Evolutionary conservation across 1,284 basidiomycete species (phyloP), one percentile per base, ranked within the genome.

Genomic region (Ceratobasidium sp.): DNA sequence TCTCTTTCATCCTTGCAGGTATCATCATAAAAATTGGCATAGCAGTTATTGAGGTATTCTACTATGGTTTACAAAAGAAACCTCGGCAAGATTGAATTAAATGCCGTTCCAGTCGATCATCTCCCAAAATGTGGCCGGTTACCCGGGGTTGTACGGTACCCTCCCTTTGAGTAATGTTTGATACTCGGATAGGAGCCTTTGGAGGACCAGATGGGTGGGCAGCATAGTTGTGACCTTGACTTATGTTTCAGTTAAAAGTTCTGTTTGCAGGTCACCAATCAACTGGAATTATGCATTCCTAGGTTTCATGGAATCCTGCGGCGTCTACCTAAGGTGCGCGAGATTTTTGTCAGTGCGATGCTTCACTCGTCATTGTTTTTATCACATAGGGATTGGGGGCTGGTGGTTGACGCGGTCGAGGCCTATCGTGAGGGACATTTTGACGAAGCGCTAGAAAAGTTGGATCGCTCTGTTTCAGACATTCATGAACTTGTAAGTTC

Each of bases 121-220:
- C n/a, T n/a, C n/a, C n/a, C n/a, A n/a, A n/a, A n/a, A n/a, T n/a
- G n/a, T n/a, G n/a, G n/a, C n/a, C n/a, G n/a, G n/a, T n/a, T n/a
- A n/a, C n/a, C n/a, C n/a, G n/a, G n/a, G n/a, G n/a, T n/a, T n/a
- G n/a, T n/a, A n/a, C n/a, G n/a, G n/a, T n/a, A n/a, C n/a, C n/a
- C n/a, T n/a, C n/a, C n/a, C n/a, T n/a, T n/a, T n/a, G n/a, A n/a
- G n/a, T n/a, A n/a, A n/a, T n/a, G n/a, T n/a, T n/a, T n/a, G n/a
- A n/a, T n/a, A n/a, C n/a, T n/a, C n/a, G n/a, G n/a, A n/a, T 53
- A 56, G 53, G 33, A 31, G 53, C 53, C 4, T 56, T 56, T 27
- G 53, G 53, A 29, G 53, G 53, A 56, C 53, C 14, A 31, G 14
- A 9, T 9, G 14, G 53, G 53, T 56, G 19, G 14, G 24, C 11